Evolutionary conservation across 2,329 filamentous ascomycete species (phyloP).

Genomic region (Aspergillus uvarum): DNA sequence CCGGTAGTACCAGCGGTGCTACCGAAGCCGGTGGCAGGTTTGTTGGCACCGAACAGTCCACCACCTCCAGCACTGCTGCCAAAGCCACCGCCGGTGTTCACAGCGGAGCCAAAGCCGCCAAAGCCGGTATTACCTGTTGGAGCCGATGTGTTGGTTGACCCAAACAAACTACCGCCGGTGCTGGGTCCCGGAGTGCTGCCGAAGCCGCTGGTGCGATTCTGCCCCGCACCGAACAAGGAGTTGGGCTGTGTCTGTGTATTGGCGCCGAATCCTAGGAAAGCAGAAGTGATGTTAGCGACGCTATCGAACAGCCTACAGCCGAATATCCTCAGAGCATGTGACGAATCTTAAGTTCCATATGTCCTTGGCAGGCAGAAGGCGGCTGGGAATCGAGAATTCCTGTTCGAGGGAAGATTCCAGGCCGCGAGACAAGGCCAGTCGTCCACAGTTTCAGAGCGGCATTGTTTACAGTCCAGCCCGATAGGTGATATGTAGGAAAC

Average conservation of each 20-base stretch:
- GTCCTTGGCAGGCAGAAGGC: background rate
- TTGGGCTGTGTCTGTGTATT: conserved; percentile 33
- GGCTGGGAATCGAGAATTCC: background rate
- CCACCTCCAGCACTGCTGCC: conserved; percentile 30
- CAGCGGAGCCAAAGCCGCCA: conserved; percentile 32
- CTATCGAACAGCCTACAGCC: background rate
- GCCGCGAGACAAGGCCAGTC: background rate
- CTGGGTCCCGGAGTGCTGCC: conserved; percentile 32
- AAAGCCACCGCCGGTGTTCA: conserved; percentile 30
- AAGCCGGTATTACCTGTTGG: conserved; percentile 18
- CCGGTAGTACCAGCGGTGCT: conserved; percentile 23
- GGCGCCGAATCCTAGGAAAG: conserved; percentile 38
- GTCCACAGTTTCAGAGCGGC: background rate
- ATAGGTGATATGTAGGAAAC: conserved; percentile 2
- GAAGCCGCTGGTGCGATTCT: conserved; percentile 33
- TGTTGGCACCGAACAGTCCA: conserved; percentile 26
- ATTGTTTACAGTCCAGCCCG: background rate
- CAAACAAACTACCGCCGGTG: conserved; percentile 36
- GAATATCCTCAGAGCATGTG: background rate
- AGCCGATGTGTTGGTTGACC: conserved; percentile 20
- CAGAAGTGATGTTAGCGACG: conserved; percentile 18
- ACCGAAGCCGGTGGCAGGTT: conserved; percentile 21
- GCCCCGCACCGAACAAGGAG: conserved; percentile 36
- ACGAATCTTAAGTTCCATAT: background rate
- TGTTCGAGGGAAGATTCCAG: background rate